phyloP scores from a whole-genome alignment of 768 basidiomycete genomes.

The Trametes maxima region DNA sequence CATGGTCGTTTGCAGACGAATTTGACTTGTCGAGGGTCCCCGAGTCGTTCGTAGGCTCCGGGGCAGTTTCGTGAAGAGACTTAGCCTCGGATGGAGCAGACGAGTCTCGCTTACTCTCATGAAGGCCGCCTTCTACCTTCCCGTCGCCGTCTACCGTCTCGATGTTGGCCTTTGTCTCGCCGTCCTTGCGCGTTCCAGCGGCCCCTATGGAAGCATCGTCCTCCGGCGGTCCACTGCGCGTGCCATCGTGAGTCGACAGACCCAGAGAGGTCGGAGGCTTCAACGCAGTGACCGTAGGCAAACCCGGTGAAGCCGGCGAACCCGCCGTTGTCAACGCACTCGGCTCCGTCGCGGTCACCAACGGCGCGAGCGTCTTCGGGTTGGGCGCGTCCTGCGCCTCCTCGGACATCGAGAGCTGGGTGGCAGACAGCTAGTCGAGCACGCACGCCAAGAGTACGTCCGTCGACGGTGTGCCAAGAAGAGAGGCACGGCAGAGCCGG shows the following conservation, averaged over 20 bases:
- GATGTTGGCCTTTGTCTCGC: background rate
- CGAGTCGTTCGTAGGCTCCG: background rate
- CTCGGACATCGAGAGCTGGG: constrained; percentile 6
- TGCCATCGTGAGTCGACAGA: background rate
- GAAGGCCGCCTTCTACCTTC: background rate
- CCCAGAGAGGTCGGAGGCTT: constrained; percentile 7
- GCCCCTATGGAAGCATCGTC: background rate
- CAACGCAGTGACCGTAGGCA: constrained; percentile 15
- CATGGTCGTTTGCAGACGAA: background rate
- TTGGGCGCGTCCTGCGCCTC: constrained; percentile 6
- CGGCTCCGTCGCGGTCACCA: constrained; percentile 4
- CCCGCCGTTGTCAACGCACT: background rate
- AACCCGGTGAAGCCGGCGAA: constrained; percentile 7
- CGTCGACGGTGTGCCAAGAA: background rate
- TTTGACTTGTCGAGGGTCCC: background rate
- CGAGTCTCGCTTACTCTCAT: no score
- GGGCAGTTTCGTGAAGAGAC: background rate
- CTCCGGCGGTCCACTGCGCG: background rate
- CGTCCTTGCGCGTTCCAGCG: background rate
- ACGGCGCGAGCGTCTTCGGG: constrained; percentile 9
- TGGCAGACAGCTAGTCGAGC: background rate
- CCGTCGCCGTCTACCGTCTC: background rate
- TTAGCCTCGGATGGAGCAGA: no score
- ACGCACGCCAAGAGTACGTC: background rate
- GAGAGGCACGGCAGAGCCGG: no score